phyloP scores from a whole-genome alignment of 306 rosid species.

The Sicyos baderoa region DNA sequence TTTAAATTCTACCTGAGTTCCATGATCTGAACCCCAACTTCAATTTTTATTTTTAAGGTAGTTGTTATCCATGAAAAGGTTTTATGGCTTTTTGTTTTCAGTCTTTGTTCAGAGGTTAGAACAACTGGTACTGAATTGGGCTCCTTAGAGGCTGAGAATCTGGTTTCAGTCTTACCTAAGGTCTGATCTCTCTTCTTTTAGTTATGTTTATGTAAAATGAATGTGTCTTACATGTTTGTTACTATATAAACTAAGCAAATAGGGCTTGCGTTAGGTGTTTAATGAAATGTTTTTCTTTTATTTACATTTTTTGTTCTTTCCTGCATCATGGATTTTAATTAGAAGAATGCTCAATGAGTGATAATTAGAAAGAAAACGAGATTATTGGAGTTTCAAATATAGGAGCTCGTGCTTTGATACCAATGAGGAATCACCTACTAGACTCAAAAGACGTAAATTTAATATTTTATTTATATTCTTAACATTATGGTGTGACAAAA shows the following conservation, averaged over 20 bases:
- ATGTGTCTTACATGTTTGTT: neutral
- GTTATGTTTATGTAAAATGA: neutral
- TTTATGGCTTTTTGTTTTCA: slow-evolving; percentile 27
- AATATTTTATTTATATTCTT: neutral
- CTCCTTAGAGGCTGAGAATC: slow-evolving; percentile 40
- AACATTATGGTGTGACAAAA: neutral
- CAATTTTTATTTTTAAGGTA: neutral
- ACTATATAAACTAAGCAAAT: neutral
- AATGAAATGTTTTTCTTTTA: neutral
- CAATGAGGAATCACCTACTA: neutral
- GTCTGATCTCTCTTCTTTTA: slow-evolving; percentile 27
- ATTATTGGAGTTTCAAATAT: neutral
- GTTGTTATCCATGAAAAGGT: slow-evolving; percentile 13
- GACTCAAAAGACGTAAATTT: neutral
- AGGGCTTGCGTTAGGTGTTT: neutral
- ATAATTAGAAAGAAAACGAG: neutral
- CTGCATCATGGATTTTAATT: neutral
- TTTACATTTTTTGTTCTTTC: neutral
- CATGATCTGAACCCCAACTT: slow-evolving; percentile 2
- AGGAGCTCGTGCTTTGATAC: neutral
- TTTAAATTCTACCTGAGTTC: neutral
- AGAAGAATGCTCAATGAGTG: neutral
- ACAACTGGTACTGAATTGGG: slow-evolving; percentile 33
- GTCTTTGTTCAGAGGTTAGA: slow-evolving; percentile 51
- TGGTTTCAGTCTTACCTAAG: slow-evolving; percentile 55